Evolutionary conservation across 352 stramenopile species (phyloP), one percentile per base, ranked within the genome.

Genomic region (Thraustochytrium striatum): DNA sequence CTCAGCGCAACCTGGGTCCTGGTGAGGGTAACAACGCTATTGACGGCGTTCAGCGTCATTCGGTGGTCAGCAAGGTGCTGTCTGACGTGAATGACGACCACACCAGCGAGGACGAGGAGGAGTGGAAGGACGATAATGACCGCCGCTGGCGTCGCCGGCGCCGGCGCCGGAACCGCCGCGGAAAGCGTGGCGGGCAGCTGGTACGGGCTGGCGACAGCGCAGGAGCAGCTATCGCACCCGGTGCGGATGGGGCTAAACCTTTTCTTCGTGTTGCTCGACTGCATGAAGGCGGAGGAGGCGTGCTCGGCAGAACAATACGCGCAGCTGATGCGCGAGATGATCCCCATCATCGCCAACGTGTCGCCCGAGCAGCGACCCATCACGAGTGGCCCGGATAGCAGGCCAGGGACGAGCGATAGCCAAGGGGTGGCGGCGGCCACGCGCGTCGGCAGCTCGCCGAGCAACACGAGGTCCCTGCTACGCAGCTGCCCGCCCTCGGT

Each of bases 31-130:
- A n/a, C n/a, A n/a, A 92, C 0, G 62, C 84, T n/a, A 72, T 89
- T 19, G 68, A 68, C 16, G 75, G 72, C 0, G 81, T 92, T 0
- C 59, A 93, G 0, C 59, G 81, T 3, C 86, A 87, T 0, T 78
- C 92, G 1, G 72, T 88, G 65, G 47, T 75, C 5, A 78, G 84
- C 9, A 89, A 88, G 9, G 52, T 83, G 11, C 81, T 65, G 5
- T 57, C 82, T 30, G n/a, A 65, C 9, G 36, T 41, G 32, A 1
- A 72, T 1, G 21, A 1, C 36, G 36, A 47, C 43, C 2, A 19
- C 44, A 41, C 13, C 39, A n/a, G 1, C 36, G 28, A 81, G 11
- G 79, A 58, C 21, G 82, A 88, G 7, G 83, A 87, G 47, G 47
- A 55, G 16, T 16, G 25, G 47, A 16, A 55, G 25, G 25, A 25